Percentiles rank a stretch among this genome's conserved stretches.
Evolutionary conservation across 768 basidiomycete genomes (phyloP).

Genomic region (Lactifluus pinguis): DNA sequence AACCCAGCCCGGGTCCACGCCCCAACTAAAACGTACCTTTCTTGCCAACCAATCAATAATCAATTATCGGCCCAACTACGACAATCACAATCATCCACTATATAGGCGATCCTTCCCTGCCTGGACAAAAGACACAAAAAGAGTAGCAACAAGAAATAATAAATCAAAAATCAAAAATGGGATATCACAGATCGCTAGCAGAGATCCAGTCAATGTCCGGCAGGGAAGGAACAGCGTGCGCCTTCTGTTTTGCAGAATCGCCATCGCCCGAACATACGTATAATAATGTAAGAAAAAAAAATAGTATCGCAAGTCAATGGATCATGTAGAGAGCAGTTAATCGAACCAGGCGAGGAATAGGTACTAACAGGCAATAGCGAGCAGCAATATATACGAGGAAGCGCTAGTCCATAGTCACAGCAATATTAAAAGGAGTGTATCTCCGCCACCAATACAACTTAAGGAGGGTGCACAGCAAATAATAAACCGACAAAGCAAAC

Average conservation of each 20-base stretch:
- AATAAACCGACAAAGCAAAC: constrained; percentile 10
- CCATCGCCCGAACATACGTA: constrained; percentile 18
- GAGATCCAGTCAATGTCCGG: neutral
- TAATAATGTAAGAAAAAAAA: constrained; percentile 10
- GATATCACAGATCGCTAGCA: constrained; percentile 2
- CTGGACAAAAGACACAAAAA: neutral
- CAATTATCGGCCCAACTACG: neutral
- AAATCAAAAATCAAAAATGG: neutral
- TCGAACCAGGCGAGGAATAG: constrained; percentile 12
- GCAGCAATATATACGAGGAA: constrained; percentile 17
- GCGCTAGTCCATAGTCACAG: constrained; percentile 12
- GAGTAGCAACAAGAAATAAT: no score
- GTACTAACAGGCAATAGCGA: constrained; percentile 7
- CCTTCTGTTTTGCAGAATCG: constrained; percentile 13
- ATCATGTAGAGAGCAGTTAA: neutral
- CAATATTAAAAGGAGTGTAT: constrained; percentile 15
- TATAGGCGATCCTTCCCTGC: constrained; percentile 7
- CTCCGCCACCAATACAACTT: constrained; percentile 8
- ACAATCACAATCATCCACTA: constrained; percentile 2
- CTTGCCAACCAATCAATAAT: neutral
- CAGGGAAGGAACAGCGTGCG: neutral
- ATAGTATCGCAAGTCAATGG: constrained; percentile 10
- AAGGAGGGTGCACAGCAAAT: constrained; percentile 13
- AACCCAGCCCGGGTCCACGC: neutral
- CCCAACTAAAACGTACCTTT: neutral